Base-by-base conservation (phyloP, 148 eudicot genomes). In the Cornus suecica region DNA sequence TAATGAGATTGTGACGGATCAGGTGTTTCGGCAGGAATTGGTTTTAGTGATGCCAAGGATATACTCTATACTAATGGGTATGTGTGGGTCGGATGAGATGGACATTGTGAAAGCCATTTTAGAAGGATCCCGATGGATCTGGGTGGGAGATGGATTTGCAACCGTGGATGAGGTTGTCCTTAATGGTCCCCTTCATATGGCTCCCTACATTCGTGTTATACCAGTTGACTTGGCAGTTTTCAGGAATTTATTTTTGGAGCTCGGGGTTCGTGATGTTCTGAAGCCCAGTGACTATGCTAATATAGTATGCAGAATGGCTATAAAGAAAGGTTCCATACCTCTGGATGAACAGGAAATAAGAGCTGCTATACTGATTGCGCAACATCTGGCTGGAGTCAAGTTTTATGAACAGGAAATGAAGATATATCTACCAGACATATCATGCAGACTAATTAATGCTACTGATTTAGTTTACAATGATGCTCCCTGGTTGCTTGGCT, bases 101-200 rank as follows among this genome's bases (percentile, higher is more conserved):
- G 97, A 95, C 61, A 86, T 95, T 80, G 94, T 95, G 51, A 95
- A 88, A 82, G 99, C 91, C 71, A 88, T 95, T 85, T 85, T 95
- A 76, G 99, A 95, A 84, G 98, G 99, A 20, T 86, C 89, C 78
- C 85, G 98, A 70, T 95, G 99, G 99, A 90, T 95, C 85, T 95
- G 99, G 99, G 99, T 95, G 29, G 99, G 99, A 70, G 99, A 95
- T 86, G 99, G 99, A 37, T 95, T 93, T 81, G 97, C 98, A 28
- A 91, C 93, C 72, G 85, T 87, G 10, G 91, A 91, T 73, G 99
- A 95, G 84, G 99, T 95, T 71, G 99, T 93, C 76, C 93, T 95
- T 56, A 88, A 81, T 85, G 99, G 99, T 67, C 94, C 99, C 80
- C 85, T 95, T 70, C 99, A 95, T 84, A 83, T 95, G 87, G 94